phyloP scores from a whole-genome alignment of 164 flowering plant species.

The Stephania japonica region DNA sequence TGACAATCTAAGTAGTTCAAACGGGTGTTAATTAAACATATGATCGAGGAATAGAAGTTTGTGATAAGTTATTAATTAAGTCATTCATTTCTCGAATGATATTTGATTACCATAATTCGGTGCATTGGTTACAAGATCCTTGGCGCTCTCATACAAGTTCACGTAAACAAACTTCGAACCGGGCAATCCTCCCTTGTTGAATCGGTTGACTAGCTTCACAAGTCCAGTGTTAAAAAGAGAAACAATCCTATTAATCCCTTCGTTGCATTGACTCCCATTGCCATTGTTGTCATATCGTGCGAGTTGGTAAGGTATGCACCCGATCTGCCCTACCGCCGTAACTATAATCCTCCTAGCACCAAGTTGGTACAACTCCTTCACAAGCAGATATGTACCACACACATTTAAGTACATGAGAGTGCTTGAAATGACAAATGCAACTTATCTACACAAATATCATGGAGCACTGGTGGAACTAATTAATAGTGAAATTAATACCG shows the following conservation, averaged over 20 bases:
- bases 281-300: conserved; percentile 41
- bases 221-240: conserved; percentile 60
- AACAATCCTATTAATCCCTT: conserved; percentile 55
- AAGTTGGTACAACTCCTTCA: conserved; percentile 44
- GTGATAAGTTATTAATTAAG: too few species aligned
- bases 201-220: conserved; percentile 38
- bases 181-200: conserved; percentile 53
- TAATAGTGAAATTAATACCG: conserved; percentile 25
- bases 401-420: too few species aligned
- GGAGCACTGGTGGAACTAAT: neutral
- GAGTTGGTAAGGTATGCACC: conserved; percentile 86
- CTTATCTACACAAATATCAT: too few species aligned
- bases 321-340: conserved; percentile 64
- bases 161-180: conserved; percentile 71
- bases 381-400: neutral
- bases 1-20: neutral
- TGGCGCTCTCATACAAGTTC: conserved; percentile 41
- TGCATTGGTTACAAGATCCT: conserved; percentile 37
- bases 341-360: conserved; percentile 83
- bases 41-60: too few species aligned
- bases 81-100: too few species aligned
- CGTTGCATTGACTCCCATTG: conserved; percentile 50
- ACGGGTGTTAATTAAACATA: neutral
- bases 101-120: conserved; percentile 40
- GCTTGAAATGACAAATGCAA: too few species aligned